Evolutionary conservation across 2,329 filamentous ascomycete species (phyloP), one percentile per base, ranked within the genome.

Genomic region (Pseudogymnoascus sp.): DNA sequence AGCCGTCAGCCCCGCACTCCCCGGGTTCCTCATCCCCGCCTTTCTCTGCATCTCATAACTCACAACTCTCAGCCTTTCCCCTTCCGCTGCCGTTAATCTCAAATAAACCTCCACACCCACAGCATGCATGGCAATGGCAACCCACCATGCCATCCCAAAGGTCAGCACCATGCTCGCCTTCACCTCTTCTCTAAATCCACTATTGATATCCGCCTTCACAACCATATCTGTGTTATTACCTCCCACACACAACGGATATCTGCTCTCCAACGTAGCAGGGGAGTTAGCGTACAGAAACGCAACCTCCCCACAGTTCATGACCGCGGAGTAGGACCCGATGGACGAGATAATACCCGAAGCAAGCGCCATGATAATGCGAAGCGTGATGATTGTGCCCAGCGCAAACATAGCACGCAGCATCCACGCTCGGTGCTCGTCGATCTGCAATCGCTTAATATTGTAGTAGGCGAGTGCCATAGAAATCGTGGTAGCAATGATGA

Each of bases 351-450:
- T 73, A 1, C 65, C 65, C 1, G 77, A 75, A 0, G 75, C 66
- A 38, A 80, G 71, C 62, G 78, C 72, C 41, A 81, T 72, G 35
- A 83, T 76, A 26, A 83, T 64, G 8, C 83, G 78, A 45, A 75
- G 71, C 0, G 82, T 83, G 65, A 86, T 77, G 65, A 85, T 82
- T 2, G 74, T 72, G 2, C 77, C 77, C n/a, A 80, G 76, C 65
- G 79, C 79, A 39, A 80, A 73, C 80, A 80, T 81, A 6, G 79
- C 76, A 21, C 84, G 71, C 31, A 87, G 68, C 84, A 87, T 87
- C 84, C 83, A 87, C 2, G 82, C 81, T 1, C 84, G 77, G 64
- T 87, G 84, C 67, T 86, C 80, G 33, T 86, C 83, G 59, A 89
- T 83, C 68, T 86, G 83, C 1, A 86, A 71, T 2, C 76, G 73